phyloP scores from a whole-genome alignment of 352 stramenopile species.

The Phytophthora cajani region DNA sequence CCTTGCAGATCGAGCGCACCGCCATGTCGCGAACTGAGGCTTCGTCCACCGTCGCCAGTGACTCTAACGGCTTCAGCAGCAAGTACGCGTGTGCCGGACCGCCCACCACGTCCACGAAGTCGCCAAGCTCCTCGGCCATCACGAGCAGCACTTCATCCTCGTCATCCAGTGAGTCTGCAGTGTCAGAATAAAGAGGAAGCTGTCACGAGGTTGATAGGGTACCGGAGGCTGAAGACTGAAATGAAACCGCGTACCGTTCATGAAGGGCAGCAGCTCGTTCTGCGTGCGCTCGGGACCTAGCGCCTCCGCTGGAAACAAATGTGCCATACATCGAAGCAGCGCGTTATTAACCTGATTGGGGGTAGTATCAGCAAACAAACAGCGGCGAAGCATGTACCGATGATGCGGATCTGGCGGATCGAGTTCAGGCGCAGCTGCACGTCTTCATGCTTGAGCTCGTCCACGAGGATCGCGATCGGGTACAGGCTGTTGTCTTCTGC shows the following conservation, averaged over 20 bases:
- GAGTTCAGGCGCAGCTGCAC: slow-evolving; percentile 92
- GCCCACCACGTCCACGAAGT: slow-evolving; percentile 92
- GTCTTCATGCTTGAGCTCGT: slow-evolving; percentile 94
- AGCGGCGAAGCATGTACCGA: slow-evolving; percentile 58
- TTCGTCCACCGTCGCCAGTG: slow-evolving; percentile 94
- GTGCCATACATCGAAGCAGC: neutral
- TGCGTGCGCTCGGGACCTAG: slow-evolving; percentile 90
- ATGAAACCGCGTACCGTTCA: slow-evolving; percentile 77
- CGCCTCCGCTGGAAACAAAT: slow-evolving; percentile 67
- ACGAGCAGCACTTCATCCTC: slow-evolving; percentile 97
- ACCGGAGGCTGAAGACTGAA: neutral
- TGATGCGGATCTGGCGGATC: slow-evolving; percentile 91
- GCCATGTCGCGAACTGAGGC: slow-evolving; percentile 94
- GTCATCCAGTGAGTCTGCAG: slow-evolving; percentile 95
- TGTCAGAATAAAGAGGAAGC: slow-evolving; percentile 17
- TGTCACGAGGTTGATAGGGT: neutral
- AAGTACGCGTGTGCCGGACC: slow-evolving; percentile 85
- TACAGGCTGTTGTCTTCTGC: slow-evolving; percentile 83
- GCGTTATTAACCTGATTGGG: slow-evolving; percentile 11
- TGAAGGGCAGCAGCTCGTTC: slow-evolving; percentile 98
- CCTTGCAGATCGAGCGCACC: slow-evolving; percentile 87
- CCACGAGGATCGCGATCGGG: slow-evolving; percentile 91
- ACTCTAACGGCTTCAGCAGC: slow-evolving; percentile 96
- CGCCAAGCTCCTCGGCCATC: slow-evolving; percentile 93
- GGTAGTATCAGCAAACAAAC: neutral